These are phyloP conservation scores for Sporothrix curviconia DNA, from an alignment of 2,329 filamentous ascomycete species.

Conservation along the genomic window DNA sequence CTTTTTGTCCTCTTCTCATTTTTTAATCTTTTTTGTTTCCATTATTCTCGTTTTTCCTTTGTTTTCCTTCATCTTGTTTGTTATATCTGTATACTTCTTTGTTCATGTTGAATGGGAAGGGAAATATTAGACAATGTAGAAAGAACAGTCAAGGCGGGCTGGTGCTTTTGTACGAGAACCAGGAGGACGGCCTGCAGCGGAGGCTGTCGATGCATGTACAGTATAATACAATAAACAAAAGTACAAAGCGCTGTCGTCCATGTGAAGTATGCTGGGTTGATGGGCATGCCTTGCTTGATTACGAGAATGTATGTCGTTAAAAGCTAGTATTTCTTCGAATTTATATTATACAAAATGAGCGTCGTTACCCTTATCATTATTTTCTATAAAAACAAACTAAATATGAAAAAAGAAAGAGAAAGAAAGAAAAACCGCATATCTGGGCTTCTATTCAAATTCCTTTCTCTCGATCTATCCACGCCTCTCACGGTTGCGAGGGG, in stretches of 20 bases:
- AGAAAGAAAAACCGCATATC: too few species aligned
- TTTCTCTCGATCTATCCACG: too few species aligned
- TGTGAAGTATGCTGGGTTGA: too few species aligned
- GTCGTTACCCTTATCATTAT: neutral
- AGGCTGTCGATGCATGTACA: neutral
- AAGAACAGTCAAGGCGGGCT: neutral
- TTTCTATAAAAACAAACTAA: neutral
- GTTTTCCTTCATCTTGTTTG: neutral
- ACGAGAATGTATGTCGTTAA: too few species aligned
- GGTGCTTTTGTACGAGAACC: slow-evolving; percentile 2
- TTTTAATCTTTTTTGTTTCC: neutral
- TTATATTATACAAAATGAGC: too few species aligned
- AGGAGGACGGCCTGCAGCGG: neutral
- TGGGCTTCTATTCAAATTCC: too few species aligned
- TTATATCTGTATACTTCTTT: slow-evolving; percentile 5
- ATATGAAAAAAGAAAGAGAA: too few species aligned
- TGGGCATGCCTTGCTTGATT: too few species aligned
- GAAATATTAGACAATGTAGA: slow-evolving; percentile 2
- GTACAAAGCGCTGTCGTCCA: too few species aligned
- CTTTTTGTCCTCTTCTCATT: neutral
- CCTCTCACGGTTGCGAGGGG: too few species aligned
- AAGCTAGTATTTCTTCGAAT: too few species aligned
- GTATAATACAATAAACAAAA: neutral
- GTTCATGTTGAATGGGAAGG: neutral
- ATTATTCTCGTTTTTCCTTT: neutral